Conservation (phyloP, 495 filamentous ascomycete species). For the Hypoxylon intermedium region DNA sequence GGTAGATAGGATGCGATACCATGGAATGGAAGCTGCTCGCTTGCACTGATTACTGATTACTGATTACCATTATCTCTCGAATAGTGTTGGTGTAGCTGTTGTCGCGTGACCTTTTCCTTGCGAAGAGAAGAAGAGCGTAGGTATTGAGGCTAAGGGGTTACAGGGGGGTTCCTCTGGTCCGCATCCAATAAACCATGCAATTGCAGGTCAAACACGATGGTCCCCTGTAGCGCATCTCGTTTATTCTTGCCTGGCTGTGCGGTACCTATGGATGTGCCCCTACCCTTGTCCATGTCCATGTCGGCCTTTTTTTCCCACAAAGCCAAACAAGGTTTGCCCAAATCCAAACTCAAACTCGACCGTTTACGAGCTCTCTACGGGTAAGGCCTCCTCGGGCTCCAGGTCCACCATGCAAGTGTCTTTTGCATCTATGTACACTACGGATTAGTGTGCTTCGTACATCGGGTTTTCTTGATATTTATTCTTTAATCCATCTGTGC, state of each 20-base stretch:
- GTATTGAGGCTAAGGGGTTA: constrained; percentile 18
- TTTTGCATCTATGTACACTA: too few species aligned
- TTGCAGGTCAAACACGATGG: constrained; percentile 28
- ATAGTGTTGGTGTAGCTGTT: not conserved
- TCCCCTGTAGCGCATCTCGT: constrained; percentile 37
- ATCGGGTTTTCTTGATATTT: too few species aligned
- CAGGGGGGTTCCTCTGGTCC: constrained; percentile 27
- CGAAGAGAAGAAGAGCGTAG: not conserved
- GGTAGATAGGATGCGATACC: not conserved
- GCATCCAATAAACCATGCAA: constrained; percentile 17
- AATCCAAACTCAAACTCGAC: constrained; percentile 20
- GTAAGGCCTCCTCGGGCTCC: too few species aligned
- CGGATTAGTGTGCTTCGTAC: too few species aligned
- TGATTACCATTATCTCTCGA: not conserved
- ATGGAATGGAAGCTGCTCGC: not conserved
- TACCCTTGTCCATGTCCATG: too few species aligned
- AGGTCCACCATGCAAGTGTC: too few species aligned
- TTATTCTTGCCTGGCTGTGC: constrained; percentile 18
- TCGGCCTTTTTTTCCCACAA: not conserved
- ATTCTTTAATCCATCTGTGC: not conserved
- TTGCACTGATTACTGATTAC: too few species aligned
- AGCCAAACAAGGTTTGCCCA: constrained; percentile 8
- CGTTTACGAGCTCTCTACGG: not conserved
- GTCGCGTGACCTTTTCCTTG: not conserved
- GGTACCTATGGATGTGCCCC: too few species aligned